Evolutionary conservation across 192 early-diverging fungal genomes (phyloP).

Genomic region (Rhizophagus clarus): DNA sequence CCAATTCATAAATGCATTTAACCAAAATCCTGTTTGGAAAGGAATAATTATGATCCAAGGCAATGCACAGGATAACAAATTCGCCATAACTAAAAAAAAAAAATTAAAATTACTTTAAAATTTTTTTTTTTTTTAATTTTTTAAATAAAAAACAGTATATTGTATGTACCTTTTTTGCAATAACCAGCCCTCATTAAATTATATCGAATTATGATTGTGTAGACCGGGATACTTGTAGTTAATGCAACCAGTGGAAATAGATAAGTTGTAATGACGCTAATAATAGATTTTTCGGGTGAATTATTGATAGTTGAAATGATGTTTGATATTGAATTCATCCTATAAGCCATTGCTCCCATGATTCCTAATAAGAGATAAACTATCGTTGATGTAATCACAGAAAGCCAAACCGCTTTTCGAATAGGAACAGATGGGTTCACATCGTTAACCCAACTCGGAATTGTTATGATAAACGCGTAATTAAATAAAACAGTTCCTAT

Average conservation of each 20-base stretch:
- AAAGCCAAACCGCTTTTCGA: constrained; percentile 60
- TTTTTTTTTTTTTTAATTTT: neutral
- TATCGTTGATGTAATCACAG: constrained; percentile 49
- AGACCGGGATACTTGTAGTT: constrained; percentile 72
- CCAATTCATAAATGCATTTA: constrained; percentile 63
- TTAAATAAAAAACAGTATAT: neutral
- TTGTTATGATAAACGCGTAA: constrained; percentile 67
- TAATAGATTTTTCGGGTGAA: constrained; percentile 30
- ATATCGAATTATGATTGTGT: constrained; percentile 66
- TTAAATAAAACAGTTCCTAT: constrained; percentile 74
- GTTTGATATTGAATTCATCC: constrained; percentile 43
- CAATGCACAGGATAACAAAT: constrained; percentile 57
- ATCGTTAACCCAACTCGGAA: constrained; percentile 69
- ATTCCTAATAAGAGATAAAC: constrained; percentile 57
- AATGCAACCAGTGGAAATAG: constrained; percentile 58
- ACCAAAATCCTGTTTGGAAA: constrained; percentile 63
- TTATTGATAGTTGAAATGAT: constrained; percentile 46
- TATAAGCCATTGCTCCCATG: constrained; percentile 52
- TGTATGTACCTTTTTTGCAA: constrained; percentile 47
- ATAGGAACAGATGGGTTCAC: constrained; percentile 60
- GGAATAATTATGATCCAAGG: constrained; percentile 68
- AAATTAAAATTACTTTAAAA: no score
- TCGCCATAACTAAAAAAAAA: constrained; percentile 40
- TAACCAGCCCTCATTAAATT: constrained; percentile 55
- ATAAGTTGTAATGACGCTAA: constrained; percentile 49